Evolutionary conservation across 345 rosid genomes (phyloP).

Genomic region (Raphanus sativus): DNA sequence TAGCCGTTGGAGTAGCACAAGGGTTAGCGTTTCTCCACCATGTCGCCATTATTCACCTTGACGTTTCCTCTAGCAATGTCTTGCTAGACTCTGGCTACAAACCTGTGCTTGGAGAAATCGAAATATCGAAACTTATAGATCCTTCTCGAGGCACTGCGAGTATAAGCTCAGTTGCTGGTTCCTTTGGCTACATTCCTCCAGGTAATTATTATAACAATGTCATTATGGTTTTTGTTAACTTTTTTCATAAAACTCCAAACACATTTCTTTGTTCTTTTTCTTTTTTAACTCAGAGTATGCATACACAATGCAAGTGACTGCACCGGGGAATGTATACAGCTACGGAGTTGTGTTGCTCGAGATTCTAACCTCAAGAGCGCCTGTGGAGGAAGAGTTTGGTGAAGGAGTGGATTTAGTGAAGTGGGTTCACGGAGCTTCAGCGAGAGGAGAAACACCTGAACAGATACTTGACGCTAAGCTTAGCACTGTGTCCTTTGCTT

Average conservation of each 20-base stretch:
- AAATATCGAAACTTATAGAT: conserved; percentile 80
- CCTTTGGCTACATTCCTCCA: conserved; percentile 93
- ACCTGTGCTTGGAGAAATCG: conserved; percentile 85
- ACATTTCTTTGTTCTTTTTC: not conserved
- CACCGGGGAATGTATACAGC: conserved; percentile 93
- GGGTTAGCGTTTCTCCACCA: conserved; percentile 92
- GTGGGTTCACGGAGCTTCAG: conserved; percentile 90
- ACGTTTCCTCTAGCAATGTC: conserved; percentile 80
- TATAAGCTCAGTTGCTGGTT: conserved; percentile 93
- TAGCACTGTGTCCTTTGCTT: conserved; percentile 73
- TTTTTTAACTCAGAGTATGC: conserved; percentile 65
- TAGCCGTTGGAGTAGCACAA: conserved; percentile 89
- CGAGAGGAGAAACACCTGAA: conserved; percentile 75
- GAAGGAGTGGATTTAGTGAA: conserved; percentile 87
- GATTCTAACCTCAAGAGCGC: conserved; percentile 75
- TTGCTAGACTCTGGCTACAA: conserved; percentile 70
- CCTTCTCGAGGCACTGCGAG: conserved; percentile 82
- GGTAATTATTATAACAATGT: conserved; percentile 52
- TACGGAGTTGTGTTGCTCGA: conserved; percentile 92
- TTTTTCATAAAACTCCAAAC: not conserved
- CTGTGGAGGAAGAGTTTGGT: conserved; percentile 85
- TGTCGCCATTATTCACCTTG: conserved; percentile 86
- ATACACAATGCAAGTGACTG: conserved; percentile 91
- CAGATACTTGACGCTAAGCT: conserved; percentile 83
- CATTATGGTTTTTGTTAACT: not conserved